These are phyloP conservation scores for Macrophomina tecta DNA, from an alignment of 2,329 filamentous ascomycete genomes.

Conservation along the genomic window DNA sequence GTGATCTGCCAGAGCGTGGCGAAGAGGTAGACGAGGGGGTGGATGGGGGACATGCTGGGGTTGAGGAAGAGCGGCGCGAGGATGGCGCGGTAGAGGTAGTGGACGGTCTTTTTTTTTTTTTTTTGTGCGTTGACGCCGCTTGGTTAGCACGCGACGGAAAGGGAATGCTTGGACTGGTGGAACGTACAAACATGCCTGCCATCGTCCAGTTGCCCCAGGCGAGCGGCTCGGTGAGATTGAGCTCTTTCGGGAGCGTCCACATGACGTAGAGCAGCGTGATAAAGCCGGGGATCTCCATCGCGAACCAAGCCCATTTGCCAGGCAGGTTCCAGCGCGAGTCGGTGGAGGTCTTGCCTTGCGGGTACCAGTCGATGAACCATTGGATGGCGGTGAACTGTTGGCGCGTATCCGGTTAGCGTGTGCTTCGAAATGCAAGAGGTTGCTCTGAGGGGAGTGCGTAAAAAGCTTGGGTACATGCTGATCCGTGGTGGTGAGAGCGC, in stretches of 20 bases:
- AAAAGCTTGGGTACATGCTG: neutral
- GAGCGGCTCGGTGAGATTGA: constrained; percentile 61
- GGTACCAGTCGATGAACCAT: constrained; percentile 80
- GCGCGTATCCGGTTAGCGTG: neutral
- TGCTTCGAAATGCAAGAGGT: neutral
- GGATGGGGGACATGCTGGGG: constrained; percentile 91
- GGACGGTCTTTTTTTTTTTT: constrained; percentile 63
- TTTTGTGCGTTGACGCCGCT: too few species aligned
- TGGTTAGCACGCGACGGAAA: neutral
- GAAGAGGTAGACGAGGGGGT: constrained; percentile 67
- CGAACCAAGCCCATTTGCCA: constrained; percentile 83
- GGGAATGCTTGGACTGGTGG: neutral
- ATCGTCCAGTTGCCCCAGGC: constrained; percentile 82
- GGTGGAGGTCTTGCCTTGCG: constrained; percentile 89
- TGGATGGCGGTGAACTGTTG: constrained; percentile 72
- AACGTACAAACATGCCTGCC: constrained; percentile 66
- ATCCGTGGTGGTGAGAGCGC: neutral
- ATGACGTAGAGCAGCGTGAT: constrained; percentile 81
- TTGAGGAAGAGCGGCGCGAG: constrained; percentile 79
- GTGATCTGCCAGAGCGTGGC: constrained; percentile 77
- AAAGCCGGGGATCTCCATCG: constrained; percentile 85
- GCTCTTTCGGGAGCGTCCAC: constrained; percentile 66
- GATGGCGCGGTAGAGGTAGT: constrained; percentile 90
- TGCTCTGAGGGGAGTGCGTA: too few species aligned
- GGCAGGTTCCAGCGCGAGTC: constrained; percentile 80